These are phyloP conservation scores for Hansfordia pulvinata DNA, from an alignment of 2,329 filamentous ascomycete species.

Conservation along the genomic window DNA sequence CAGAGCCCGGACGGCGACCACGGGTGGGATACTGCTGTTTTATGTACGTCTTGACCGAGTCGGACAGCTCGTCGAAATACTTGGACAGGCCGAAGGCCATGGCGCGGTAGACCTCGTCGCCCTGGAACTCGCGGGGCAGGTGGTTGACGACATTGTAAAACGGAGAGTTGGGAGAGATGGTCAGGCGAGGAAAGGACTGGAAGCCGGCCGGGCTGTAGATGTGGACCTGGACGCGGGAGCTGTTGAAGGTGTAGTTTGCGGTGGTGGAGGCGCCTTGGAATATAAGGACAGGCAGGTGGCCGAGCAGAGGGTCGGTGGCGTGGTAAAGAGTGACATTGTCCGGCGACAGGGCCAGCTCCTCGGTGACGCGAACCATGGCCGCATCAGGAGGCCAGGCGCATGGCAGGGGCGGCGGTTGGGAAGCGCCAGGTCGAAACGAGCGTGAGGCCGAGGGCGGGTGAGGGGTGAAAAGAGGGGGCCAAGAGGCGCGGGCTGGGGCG, in stretches of 20 bases:
- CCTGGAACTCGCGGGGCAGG: conserved; percentile 85
- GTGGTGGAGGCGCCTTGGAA: conserved; percentile 90
- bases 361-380: conserved; percentile 72
- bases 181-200: conserved; percentile 80
- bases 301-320: conserved; percentile 71
- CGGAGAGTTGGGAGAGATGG: conserved; percentile 82
- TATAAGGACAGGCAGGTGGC: conserved; percentile 69
- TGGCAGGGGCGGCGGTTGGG: conserved; percentile 15
- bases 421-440: conserved; percentile 5
- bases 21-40: conserved; percentile 39
- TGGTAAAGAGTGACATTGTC: conserved; percentile 81
- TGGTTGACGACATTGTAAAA: conserved; percentile 84
- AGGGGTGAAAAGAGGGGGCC: conserved; percentile 7
- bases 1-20: conserved; percentile 46
- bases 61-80: conserved; percentile 81
- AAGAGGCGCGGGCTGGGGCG: conserved; percentile 5
- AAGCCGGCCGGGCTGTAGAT: conserved; percentile 83
- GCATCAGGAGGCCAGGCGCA: conserved; percentile 25
- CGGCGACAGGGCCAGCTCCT: conserved; percentile 65
- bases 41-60: conserved; percentile 60
- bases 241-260: conserved; percentile 73
- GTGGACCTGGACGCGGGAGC: conserved; percentile 88
- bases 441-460: conserved; percentile 5
- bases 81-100: conserved; percentile 88
- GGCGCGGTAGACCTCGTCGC: conserved; percentile 82